Evolutionary conservation across 192 early-diverging fungal species (phyloP).

Genomic region (Coemansia sp.): DNA sequence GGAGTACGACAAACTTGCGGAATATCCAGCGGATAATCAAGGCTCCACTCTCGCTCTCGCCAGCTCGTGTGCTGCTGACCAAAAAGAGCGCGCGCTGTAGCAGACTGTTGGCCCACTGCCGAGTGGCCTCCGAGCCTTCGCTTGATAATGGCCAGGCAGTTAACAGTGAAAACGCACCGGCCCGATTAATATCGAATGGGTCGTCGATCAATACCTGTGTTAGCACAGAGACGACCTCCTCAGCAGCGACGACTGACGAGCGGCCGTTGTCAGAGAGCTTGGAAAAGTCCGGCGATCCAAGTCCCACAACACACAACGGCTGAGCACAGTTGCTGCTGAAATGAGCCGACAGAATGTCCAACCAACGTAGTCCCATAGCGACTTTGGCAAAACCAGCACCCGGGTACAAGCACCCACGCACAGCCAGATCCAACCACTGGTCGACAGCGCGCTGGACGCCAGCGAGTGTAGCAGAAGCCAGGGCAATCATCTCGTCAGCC

Average conservation of each 20-base stretch:
- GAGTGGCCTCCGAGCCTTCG: slow-evolving; percentile 59
- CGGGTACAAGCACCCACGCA: slow-evolving; percentile 54
- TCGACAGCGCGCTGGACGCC: slow-evolving; percentile 25
- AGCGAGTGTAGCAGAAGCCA: slow-evolving; percentile 18
- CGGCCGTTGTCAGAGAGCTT: background rate
- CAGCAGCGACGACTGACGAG: slow-evolving; percentile 19
- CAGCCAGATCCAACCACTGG: slow-evolving; percentile 49
- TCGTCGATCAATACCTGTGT: slow-evolving; percentile 65
- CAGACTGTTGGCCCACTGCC: slow-evolving; percentile 53
- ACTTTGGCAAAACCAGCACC: slow-evolving; percentile 56
- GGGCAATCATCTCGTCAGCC: slow-evolving; percentile 41
- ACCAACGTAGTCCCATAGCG: slow-evolving; percentile 53
- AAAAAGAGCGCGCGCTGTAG: slow-evolving; percentile 65
- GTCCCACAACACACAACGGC: slow-evolving; percentile 28
- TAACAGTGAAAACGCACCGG: slow-evolving; percentile 73
- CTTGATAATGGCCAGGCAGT: slow-evolving; percentile 62
- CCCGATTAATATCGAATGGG: slow-evolving; percentile 78
- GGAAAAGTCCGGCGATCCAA: slow-evolving; percentile 35
- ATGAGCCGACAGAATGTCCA: slow-evolving; percentile 35
- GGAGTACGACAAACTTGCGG: slow-evolving; percentile 70
- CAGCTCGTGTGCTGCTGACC: slow-evolving; percentile 70
- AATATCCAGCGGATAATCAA: slow-evolving; percentile 78
- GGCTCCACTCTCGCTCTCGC: slow-evolving; percentile 86
- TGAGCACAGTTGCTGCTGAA: slow-evolving; percentile 29
- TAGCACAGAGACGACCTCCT: slow-evolving; percentile 57